Conservation (phyloP, 2,329 filamentous ascomycete species). For the Diaporthe helianthi region DNA sequence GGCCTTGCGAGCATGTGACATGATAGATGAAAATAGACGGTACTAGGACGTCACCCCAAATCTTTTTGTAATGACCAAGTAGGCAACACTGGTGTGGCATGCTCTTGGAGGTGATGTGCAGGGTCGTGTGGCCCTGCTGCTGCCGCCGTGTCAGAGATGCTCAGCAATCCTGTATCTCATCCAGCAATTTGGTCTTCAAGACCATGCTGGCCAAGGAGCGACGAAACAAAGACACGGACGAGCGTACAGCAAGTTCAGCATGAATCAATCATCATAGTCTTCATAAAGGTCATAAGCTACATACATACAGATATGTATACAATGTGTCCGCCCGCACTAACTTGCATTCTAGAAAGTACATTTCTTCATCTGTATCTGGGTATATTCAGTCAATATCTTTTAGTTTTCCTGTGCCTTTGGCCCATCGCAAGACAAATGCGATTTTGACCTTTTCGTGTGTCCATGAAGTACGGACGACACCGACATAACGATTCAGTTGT, state of each 20-base stretch:
- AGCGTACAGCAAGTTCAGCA: neutral
- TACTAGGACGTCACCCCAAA: neutral
- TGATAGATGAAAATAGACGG: neutral
- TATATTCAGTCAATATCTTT: conserved; percentile 24
- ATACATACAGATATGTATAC: conserved; percentile 17
- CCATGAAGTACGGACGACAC: neutral
- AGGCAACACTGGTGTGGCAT: neutral
- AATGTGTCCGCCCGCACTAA: conserved; percentile 9
- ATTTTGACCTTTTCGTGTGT: neutral
- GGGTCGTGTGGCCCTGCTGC: neutral
- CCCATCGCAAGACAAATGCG: neutral
- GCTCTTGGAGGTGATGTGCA: neutral
- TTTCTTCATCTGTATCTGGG: conserved; percentile 20
- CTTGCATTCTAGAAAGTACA: conserved; percentile 19
- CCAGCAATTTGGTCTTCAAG: neutral
- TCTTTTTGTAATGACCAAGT: neutral
- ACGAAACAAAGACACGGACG: too few species aligned
- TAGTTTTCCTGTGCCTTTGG: neutral
- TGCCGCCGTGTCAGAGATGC: neutral
- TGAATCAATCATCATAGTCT: conserved; percentile 2
- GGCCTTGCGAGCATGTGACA: neutral
- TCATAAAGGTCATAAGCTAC: conserved; percentile 23
- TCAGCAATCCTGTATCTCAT: neutral
- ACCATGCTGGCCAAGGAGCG: too few species aligned
- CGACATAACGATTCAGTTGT: neutral